Conservation (phyloP, 2,329 filamentous ascomycete species). For the Cordyceps javanica region DNA sequence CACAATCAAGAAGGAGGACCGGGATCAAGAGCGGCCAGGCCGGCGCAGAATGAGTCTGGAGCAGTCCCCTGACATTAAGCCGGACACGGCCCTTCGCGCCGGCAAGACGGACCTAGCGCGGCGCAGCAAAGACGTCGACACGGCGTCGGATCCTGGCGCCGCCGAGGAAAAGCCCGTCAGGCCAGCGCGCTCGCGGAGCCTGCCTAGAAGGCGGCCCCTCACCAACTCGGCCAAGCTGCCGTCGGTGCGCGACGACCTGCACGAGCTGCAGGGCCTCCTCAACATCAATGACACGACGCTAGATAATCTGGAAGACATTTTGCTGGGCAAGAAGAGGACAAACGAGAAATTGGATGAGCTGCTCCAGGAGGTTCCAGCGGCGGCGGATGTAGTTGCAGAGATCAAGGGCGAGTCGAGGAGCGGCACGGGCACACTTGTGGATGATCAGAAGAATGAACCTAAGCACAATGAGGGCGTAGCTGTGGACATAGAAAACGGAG, state of each 20-base stretch:
- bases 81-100: conserved; percentile 20
- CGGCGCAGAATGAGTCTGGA: conserved; percentile 1
- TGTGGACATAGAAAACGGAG: background rate
- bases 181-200: conserved; percentile 29
- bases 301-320: conserved; percentile 50
- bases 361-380: conserved; percentile 19
- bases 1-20: conserved; percentile 33
- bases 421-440: no score
- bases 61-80: conserved; percentile 13
- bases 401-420: background rate
- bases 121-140: conserved; percentile 23
- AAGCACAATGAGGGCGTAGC: no score
- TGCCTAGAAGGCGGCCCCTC: conserved; percentile 38
- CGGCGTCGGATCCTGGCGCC: conserved; percentile 20
- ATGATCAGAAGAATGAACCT: no score
- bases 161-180: background rate
- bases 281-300: conserved; percentile 54
- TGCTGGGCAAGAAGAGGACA: conserved; percentile 31
- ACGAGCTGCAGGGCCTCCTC: conserved; percentile 45
- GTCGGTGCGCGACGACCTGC: conserved; percentile 50
- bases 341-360: conserved; percentile 21
- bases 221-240: conserved; percentile 49
- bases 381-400: background rate
- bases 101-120: conserved; percentile 20
- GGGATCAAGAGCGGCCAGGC: background rate